Evolutionary conservation across 495 filamentous ascomycete species (phyloP).

Genomic region (Penicillium paradoxum): DNA sequence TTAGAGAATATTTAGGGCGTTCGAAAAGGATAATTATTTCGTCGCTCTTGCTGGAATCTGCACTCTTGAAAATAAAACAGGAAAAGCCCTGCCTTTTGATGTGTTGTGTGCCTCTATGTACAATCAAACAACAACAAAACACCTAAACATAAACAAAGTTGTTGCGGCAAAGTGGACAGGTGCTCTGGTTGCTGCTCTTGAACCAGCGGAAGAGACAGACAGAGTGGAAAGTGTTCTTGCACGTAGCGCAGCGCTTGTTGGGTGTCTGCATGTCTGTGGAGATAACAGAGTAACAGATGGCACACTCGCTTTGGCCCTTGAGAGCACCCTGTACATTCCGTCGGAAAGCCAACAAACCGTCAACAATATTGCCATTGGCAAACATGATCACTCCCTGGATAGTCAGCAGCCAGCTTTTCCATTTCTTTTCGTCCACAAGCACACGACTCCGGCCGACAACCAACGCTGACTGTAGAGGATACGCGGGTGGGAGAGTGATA

Average conservation of each 20-base stretch:
- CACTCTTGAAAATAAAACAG: no score
- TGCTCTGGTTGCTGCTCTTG: slow-evolving; percentile 81
- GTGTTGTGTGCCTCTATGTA: slow-evolving; percentile 19
- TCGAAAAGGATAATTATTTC: no score
- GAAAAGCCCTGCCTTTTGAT: not conserved
- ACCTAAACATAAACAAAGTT: slow-evolving; percentile 62
- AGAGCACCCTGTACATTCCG: slow-evolving; percentile 79
- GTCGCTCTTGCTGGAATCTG: no score
- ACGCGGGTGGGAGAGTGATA: slow-evolving; percentile 71
- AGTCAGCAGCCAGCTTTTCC: slow-evolving; percentile 76
- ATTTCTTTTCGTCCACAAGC: slow-evolving; percentile 81
- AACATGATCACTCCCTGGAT: slow-evolving; percentile 94
- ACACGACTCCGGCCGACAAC: slow-evolving; percentile 77
- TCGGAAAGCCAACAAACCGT: slow-evolving; percentile 77
- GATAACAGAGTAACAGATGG: slow-evolving; percentile 95
- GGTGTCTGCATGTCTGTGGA: slow-evolving; percentile 81
- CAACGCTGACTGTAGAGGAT: slow-evolving; percentile 72
- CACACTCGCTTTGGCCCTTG: slow-evolving; percentile 91
- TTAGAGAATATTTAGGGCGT: no score
- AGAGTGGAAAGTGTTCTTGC: slow-evolving; percentile 90
- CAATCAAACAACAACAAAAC: slow-evolving; percentile 5
- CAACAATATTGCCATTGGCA: slow-evolving; percentile 75
- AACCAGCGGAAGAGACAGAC: slow-evolving; percentile 94
- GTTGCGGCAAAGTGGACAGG: slow-evolving; percentile 85
- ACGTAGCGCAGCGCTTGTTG: slow-evolving; percentile 85